Percentiles rank a stretch among this genome's conserved stretches.
phyloP scores from a whole-genome alignment of 1,284 basidiomycete species.

The Amylostereum areolatum region DNA sequence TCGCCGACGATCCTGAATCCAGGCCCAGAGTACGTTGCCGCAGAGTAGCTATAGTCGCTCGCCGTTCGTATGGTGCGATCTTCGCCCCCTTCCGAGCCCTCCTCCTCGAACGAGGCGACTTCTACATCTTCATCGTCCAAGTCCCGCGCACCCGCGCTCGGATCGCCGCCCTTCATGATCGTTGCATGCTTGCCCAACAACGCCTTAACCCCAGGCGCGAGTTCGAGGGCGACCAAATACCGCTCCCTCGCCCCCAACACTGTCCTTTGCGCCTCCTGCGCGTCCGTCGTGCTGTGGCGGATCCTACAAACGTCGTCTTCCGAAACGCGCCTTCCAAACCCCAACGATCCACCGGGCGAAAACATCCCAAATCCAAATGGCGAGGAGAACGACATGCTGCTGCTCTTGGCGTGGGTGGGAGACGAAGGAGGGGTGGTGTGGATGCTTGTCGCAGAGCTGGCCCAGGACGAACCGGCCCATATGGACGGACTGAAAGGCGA shows the following conservation, averaged over 20 bases:
- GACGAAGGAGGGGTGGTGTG: too few relatives aligned
- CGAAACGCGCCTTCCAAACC: constrained; percentile 1
- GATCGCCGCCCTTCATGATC: constrained; percentile 2
- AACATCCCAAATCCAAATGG: background rate
- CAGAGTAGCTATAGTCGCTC: constrained; percentile 69
- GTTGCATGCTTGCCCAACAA: constrained; percentile 30
- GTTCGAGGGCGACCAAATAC: constrained; percentile 35
- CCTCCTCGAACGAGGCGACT: too few relatives aligned
- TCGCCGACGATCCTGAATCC: constrained; percentile 64
- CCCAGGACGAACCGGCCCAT: too few relatives aligned
- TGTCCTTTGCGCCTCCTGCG: background rate
- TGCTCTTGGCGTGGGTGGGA: too few relatives aligned
- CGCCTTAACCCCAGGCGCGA: constrained; percentile 43
- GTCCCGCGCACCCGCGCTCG: background rate
- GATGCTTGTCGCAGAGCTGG: constrained; percentile 27
- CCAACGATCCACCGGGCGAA: constrained; percentile 7
- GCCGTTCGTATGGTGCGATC: constrained; percentile 33
- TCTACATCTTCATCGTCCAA: constrained; percentile 26
- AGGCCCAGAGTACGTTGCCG: constrained; percentile 51
- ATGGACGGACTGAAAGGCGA: too few relatives aligned
- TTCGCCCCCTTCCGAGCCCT: constrained; percentile 11
- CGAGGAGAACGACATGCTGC: too few relatives aligned
- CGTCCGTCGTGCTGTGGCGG: too few relatives aligned
- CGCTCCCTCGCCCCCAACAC: constrained; percentile 13
- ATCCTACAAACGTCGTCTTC: constrained; percentile 18